These are phyloP conservation scores for Monosporascus sp. DNA, from an alignment of 2,329 filamentous ascomycete species.

Conservation along the genomic window DNA sequence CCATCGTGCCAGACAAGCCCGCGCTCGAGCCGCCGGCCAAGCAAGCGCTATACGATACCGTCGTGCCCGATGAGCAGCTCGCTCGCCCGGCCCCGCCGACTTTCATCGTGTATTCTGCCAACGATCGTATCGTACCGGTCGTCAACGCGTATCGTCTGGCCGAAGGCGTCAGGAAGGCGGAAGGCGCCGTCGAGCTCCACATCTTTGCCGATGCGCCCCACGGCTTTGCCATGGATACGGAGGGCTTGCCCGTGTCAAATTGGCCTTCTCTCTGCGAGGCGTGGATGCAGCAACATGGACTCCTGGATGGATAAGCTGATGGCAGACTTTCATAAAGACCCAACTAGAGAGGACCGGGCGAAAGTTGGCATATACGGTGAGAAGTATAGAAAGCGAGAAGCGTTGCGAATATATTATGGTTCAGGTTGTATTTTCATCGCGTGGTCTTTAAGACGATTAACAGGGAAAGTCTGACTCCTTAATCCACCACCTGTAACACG, in stretches of 20 bases:
- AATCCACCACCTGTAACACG: no score
- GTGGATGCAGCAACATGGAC: constrained; percentile 10
- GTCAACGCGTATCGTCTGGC: constrained; percentile 16
- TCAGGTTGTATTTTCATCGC: no score
- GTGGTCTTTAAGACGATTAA: no score
- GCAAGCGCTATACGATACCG: constrained; percentile 15
- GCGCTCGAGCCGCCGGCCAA: constrained; percentile 16
- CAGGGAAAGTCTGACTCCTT: no score
- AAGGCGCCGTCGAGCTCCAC: constrained; percentile 12
- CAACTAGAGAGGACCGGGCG: neutral
- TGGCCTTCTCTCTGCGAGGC: constrained; percentile 13
- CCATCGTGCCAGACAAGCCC: constrained; percentile 13
- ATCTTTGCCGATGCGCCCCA: constrained; percentile 15
- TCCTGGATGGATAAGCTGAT: neutral
- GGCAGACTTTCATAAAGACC: neutral
- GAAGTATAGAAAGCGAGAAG: no score
- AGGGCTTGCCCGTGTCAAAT: constrained; percentile 10
- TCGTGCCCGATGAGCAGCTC: constrained; percentile 15
- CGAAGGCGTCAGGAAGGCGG: constrained; percentile 8
- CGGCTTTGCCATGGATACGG: constrained; percentile 14
- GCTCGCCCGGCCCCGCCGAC: constrained; percentile 10
- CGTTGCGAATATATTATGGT: no score
- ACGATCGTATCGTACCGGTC: constrained; percentile 14
- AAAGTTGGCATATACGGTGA: no score
- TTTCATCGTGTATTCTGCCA: constrained; percentile 15